Conservation (phyloP, 768 basidiomycete species). For the Leucocoprinus birnbaumii region DNA sequence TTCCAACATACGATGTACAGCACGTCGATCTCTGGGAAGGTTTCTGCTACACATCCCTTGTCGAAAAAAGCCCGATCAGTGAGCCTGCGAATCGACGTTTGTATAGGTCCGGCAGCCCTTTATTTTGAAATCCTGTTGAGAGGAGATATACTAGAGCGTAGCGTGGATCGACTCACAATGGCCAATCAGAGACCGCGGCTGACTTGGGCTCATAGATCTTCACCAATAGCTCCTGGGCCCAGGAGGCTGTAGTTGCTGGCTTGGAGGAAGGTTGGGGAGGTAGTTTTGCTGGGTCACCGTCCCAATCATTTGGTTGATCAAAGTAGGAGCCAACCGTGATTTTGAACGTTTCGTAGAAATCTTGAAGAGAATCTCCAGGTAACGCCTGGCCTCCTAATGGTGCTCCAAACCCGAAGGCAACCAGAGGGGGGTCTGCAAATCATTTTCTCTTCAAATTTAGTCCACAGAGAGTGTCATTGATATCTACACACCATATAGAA, state of each 20-base stretch:
- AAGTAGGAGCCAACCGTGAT: slow-evolving; percentile 29
- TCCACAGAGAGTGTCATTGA: too few species aligned
- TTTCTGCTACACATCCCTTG: slow-evolving; percentile 13
- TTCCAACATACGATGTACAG: slow-evolving; percentile 18
- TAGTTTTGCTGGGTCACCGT: slow-evolving; percentile 17
- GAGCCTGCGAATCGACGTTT: slow-evolving; percentile 16
- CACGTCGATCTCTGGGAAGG: slow-evolving; percentile 22
- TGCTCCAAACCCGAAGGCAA: slow-evolving; percentile 26
- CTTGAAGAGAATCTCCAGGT: slow-evolving; percentile 20
- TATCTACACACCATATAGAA: slow-evolving; percentile 28
- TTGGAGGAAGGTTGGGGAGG: slow-evolving; percentile 18
- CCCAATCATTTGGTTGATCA: slow-evolving; percentile 19
- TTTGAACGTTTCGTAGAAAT: slow-evolving; percentile 20
- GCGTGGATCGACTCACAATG: slow-evolving; percentile 17
- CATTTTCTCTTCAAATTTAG: too few species aligned
- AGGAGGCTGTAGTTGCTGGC: slow-evolving; percentile 14
- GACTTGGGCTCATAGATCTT: slow-evolving; percentile 16
- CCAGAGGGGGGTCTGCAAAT: slow-evolving; percentile 27
- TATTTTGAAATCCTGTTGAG: background rate
- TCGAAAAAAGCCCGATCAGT: slow-evolving; percentile 20
- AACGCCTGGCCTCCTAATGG: slow-evolving; percentile 21
- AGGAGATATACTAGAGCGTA: background rate
- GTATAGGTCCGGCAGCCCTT: slow-evolving; percentile 22
- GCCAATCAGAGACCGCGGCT: slow-evolving; percentile 17
- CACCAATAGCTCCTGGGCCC: slow-evolving; percentile 19